Percentiles rank a stretch among this genome's conserved stretches.
phyloP scores from a whole-genome alignment of 108 stramenopile species.

The Hondaea fermentalgiana region DNA sequence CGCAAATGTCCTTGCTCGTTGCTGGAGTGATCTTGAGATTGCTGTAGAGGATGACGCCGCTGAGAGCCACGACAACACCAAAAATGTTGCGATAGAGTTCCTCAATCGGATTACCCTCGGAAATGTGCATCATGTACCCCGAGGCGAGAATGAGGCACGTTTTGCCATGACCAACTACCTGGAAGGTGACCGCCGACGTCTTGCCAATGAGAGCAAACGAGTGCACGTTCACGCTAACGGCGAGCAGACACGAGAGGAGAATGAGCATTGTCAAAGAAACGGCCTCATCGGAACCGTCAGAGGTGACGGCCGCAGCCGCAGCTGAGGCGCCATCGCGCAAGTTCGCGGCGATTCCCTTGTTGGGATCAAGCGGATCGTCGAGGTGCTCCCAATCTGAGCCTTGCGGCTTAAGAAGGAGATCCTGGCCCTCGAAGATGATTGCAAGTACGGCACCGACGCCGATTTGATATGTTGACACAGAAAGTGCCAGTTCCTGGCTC shows the following conservation, averaged over 20 bases:
- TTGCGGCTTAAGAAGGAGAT: background rate
- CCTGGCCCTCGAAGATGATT: background rate
- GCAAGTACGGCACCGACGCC: background rate
- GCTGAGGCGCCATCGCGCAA: no score
- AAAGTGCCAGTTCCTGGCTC: background rate
- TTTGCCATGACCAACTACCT: background rate
- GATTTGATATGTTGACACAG: background rate
- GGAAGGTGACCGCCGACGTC: background rate
- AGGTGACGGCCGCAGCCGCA: background rate
- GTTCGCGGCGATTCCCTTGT: background rate
- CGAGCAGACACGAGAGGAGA: background rate
- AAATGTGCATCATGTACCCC: background rate
- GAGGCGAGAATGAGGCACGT: constrained; percentile 8
- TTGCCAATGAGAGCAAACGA: constrained; percentile 2
- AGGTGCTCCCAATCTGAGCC: background rate
- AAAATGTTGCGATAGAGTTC: background rate
- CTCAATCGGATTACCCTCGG: background rate
- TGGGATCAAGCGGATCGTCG: background rate
- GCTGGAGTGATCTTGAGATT: background rate
- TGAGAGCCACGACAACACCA: background rate
- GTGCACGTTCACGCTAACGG: constrained; percentile 1
- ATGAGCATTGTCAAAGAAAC: background rate
- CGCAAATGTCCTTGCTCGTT: background rate
- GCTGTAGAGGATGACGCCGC: background rate
- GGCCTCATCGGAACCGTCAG: background rate